Base-by-base conservation (phyloP, 2,329 filamentous ascomycete genomes). In the Colletotrichum sp. region DNA sequence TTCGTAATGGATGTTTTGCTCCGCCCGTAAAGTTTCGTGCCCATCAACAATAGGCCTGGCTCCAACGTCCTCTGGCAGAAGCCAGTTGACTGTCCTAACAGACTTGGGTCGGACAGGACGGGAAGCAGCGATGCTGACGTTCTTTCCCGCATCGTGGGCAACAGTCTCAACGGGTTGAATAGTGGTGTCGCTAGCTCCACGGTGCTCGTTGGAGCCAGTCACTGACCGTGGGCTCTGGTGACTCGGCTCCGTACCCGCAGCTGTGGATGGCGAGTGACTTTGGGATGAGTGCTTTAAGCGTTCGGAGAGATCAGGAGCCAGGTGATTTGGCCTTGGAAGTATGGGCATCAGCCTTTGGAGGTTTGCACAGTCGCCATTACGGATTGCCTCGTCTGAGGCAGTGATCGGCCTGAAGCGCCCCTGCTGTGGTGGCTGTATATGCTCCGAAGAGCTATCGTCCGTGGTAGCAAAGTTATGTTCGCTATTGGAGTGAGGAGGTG, bases 221-320 rank as follows among this genome's bases (percentile, higher is more conserved):
- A 21, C 55, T 15, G 58, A 72, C 83, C 85, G 74, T 83, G 84
- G 21, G 81, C 79, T 77, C 82, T 85, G 77, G 82, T 84, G 13
- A 21, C 58, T 75, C 52, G 66, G 74, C 48, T 75, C 72, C 10
- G 71, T 71, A 48, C 61, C 52, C 8, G 28, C 75, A 52, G 67
- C 68, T 57, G 63, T 77, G 75, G 36, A 78, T 67, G 63, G 78
- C 71, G 58, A 72, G 72, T 65, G 52, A 30, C 24, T 75, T 55
- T 34, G 72, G 13, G 16, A 38, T 61, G 28, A 21, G 21, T 36
- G 36, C 52, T 18, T 64, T 21, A 24, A 16, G 26, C 24, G 69
- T 6, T 38, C 36, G 12, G 32, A 18, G 38, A 55, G 55, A 24
- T 55, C 32, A 10, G 24, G 21, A 26, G 52, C 30, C 7, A 36